Base-by-base conservation (phyloP, 2,329 filamentous ascomycete genomes). In the Tympanopsis confertula region DNA sequence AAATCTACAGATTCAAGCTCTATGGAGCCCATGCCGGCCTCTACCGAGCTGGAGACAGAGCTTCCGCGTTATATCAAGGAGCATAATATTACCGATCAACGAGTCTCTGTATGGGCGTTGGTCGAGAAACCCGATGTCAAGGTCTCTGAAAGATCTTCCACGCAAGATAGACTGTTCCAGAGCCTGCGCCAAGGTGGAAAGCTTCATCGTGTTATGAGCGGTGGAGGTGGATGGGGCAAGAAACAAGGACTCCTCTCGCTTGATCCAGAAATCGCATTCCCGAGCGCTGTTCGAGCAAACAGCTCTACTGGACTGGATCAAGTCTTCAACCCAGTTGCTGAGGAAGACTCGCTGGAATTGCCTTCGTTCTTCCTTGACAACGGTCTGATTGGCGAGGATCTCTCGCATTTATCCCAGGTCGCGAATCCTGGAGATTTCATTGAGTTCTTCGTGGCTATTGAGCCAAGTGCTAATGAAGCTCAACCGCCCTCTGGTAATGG, bases 201-300 rank as follows among this genome's bases (percentile, higher is more conserved):
- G 41, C 48, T 63, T 29, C 57, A 62, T 41, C 58, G 55, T 35
- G 57, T 63, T 19, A 53, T 62, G 49, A 62, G 59, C 22, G 59
- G 59, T 13, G 59, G 59, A 24, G 59, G 59, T 29, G 59, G 59
- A 41, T 63, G 59, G 59, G 59, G 59, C n/a, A 62, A 63, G 45
- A 63, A 62, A 42, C 57, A 60, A 38, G 59, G 59, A 3, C 51
- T 63, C 7, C 49, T 63, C 15, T 62, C 59, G 1, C 41, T 63
- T 4, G 59, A 63, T 40, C 59, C 58, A 7, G 59, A 62, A 40
- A 49, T 50, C 28, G 49, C 47, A 33, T 58, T 59, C 33, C 26
- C 42, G 2, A 47, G 44, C 22, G 41, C 45, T 37, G 37, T 59
- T 7, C 17, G 46, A 47, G n/a, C 29, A 44, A 24, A 45, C 45